Conservation (phyloP, 352 stramenopile genomes). For the Chrysophaeum taylorii region DNA sequence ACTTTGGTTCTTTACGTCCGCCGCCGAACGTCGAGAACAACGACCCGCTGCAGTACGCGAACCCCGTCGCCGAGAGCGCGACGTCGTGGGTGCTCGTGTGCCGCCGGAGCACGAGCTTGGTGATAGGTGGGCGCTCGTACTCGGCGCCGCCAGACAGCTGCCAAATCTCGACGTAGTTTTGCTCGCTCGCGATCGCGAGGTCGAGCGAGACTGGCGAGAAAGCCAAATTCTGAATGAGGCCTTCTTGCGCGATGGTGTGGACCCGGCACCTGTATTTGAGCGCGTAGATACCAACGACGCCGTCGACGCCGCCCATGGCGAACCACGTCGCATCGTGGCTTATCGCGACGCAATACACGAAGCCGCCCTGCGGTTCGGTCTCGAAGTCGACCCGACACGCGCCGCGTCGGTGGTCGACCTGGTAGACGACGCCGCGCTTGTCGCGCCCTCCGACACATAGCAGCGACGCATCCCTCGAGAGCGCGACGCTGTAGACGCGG, state of each 20-base stretch:
- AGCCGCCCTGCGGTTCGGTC: not conserved
- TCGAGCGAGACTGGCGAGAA: not conserved
- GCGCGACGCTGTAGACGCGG: not conserved
- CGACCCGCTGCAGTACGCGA: not conserved
- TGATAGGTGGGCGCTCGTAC: too few species aligned
- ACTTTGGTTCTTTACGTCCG: not conserved
- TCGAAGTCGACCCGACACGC: not conserved
- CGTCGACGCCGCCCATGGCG: not conserved
- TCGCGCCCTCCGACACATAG: not conserved
- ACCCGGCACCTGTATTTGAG: not conserved
- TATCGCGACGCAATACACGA: not conserved
- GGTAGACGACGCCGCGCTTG: not conserved
- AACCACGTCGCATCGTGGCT: not conserved
- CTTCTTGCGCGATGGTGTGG: not conserved
- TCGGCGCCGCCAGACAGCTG: not conserved
- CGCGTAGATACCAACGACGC: not conserved
- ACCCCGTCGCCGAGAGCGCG: not conserved
- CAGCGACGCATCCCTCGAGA: not conserved
- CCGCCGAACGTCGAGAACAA: not conserved
- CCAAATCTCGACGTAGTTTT: not conserved
- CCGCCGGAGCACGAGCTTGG: not conserved
- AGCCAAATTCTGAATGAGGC: not conserved
- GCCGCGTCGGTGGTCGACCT: not conserved
- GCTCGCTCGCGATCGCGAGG: not conserved
- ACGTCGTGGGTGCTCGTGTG: not conserved